Evolutionary conservation across 768 basidiomycete genomes (phyloP).

Genomic region (Termitomyces sp.): DNA sequence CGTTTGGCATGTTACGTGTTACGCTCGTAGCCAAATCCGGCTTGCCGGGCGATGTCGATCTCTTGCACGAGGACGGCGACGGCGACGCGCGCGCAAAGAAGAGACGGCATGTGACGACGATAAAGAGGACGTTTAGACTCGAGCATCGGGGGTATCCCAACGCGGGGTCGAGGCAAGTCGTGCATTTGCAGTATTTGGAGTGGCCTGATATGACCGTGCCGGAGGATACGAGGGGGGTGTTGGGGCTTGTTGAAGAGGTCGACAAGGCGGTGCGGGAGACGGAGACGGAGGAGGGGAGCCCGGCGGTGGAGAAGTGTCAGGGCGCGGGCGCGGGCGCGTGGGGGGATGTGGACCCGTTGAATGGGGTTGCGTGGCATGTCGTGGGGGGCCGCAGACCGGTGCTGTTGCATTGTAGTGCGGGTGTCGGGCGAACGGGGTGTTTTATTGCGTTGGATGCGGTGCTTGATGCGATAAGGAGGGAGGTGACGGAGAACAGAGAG

Average conservation of each 20-base stretch:
- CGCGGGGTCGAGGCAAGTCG: constrained; percentile 57
- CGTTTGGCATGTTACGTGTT: constrained; percentile 70
- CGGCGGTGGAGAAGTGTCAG: neutral
- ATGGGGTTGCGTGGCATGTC: constrained; percentile 52
- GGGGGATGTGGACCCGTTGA: constrained; percentile 41
- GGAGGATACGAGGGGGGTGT: constrained; percentile 68
- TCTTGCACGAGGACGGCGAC: constrained; percentile 3
- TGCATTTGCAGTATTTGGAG: constrained; percentile 88
- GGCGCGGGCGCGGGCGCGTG: neutral
- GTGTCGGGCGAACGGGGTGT: constrained; percentile 91
- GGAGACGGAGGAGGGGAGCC: constrained; percentile 23
- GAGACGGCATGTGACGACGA: constrained; percentile 20
- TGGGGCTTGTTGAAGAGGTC: constrained; percentile 73
- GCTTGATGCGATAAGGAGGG: constrained; percentile 66
- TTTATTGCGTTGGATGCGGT: constrained; percentile 88
- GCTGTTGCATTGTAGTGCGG: constrained; percentile 87
- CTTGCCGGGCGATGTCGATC: constrained; percentile 11
- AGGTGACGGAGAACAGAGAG: constrained; percentile 29
- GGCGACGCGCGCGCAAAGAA: neutral
- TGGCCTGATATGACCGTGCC: constrained; percentile 99
- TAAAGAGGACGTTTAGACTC: constrained; percentile 67
- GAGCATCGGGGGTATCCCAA: constrained; percentile 56
- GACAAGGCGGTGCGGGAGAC: constrained; percentile 39
- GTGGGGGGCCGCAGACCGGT: constrained; percentile 49
- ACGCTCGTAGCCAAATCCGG: constrained; percentile 36